Percentiles rank a stretch among this genome's conserved stretches.
Conservation (phyloP, 164 flowering plant genomes). For the Macadamia integrifolia region DNA sequence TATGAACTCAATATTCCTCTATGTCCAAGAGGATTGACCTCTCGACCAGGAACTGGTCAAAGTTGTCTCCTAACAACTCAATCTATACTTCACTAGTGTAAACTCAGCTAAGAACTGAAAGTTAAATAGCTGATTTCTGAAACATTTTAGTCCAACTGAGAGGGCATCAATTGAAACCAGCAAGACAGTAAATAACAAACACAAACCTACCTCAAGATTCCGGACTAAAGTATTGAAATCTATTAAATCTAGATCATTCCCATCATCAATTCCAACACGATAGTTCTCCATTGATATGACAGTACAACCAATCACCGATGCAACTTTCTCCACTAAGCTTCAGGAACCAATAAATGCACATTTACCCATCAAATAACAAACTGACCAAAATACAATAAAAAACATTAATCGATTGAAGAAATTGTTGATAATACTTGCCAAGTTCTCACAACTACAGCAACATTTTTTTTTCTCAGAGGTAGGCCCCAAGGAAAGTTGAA, state of each 20-base stretch:
- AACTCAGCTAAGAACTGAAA: neutral
- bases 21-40: neutral
- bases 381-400: neutral
- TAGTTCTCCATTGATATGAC: slow-evolving; percentile 94
- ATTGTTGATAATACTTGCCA: no score
- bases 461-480: no score
- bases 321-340: slow-evolving; percentile 98
- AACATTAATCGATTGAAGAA: no score
- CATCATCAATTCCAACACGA: slow-evolving; percentile 79
- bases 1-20: neutral
- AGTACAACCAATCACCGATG: slow-evolving; percentile 89
- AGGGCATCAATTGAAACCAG: neutral
- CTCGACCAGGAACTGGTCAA: neutral
- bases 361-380: slow-evolving; percentile 6
- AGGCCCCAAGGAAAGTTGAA: no score
- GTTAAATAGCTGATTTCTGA: neutral
- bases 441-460: no score
- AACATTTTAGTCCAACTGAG: neutral
- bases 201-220: slow-evolving; percentile 75
- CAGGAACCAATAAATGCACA: slow-evolving; percentile 24
- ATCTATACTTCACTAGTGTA: neutral
- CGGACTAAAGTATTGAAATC: slow-evolving; percentile 74
- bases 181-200: neutral
- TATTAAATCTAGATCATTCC: slow-evolving; percentile 72
- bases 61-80: neutral